Evolutionary conservation across 169 alveolate species (phyloP).

Genomic region (Plasmodium vinckei): DNA sequence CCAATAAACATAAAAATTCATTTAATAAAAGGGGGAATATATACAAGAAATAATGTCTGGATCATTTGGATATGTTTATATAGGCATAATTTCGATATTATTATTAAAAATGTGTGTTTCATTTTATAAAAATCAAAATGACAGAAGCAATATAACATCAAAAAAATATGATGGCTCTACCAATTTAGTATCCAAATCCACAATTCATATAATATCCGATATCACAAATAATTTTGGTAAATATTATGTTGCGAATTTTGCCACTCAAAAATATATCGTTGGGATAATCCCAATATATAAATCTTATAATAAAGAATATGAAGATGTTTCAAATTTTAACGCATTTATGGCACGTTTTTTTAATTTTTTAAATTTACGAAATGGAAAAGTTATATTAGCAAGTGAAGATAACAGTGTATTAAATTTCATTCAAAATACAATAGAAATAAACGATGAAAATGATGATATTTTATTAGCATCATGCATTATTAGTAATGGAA

Average conservation of each 20-base stretch:
- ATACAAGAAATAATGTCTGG: slow-evolving; percentile 18
- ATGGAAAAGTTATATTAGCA: slow-evolving; percentile 74
- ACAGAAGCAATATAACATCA: background rate
- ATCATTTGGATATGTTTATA: slow-evolving; percentile 44
- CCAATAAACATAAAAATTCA: too few relatives aligned
- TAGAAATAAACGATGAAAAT: background rate
- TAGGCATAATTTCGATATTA: slow-evolving; percentile 37
- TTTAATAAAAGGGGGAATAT: background rate
- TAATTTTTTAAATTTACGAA: slow-evolving; percentile 48
- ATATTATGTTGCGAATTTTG: slow-evolving; percentile 45
- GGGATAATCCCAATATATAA: slow-evolving; percentile 72
- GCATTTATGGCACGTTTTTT: slow-evolving; percentile 60
- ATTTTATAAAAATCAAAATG: slow-evolving; percentile 45
- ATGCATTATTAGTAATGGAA: slow-evolving; percentile 58
- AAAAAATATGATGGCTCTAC: slow-evolving; percentile 14
- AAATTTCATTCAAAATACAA: slow-evolving; percentile 20
- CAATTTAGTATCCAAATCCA: slow-evolving; percentile 11
- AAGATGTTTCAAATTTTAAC: slow-evolving; percentile 35
- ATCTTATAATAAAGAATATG: slow-evolving; percentile 60
- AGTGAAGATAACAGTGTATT: slow-evolving; percentile 55
- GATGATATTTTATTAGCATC: slow-evolving; percentile 49
- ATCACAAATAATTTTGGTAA: slow-evolving; percentile 73
- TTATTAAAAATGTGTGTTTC: slow-evolving; percentile 36
- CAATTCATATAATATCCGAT: slow-evolving; percentile 60
- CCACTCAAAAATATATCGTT: slow-evolving; percentile 42